Percentiles rank a stretch among this genome's conserved stretches.
Evolutionary conservation across 495 filamentous ascomycete species (phyloP).

Genomic region (Podospora fimiseda): DNA sequence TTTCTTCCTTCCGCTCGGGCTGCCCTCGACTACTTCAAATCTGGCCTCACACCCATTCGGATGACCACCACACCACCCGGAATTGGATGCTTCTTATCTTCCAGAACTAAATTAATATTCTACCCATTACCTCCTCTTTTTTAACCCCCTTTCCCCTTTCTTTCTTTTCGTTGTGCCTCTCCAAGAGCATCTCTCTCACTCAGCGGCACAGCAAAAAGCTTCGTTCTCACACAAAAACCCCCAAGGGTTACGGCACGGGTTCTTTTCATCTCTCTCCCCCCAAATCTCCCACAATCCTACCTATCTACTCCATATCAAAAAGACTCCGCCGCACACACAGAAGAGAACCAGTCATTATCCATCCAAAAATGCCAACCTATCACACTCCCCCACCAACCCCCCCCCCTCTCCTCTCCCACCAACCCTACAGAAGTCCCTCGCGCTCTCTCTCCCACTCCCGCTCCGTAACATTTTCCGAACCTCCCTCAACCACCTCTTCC

Average conservation of each 20-base stretch:
- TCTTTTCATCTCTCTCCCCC: too few species aligned
- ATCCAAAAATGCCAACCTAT: constrained; percentile 11
- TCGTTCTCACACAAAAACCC: not conserved
- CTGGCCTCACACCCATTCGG: not conserved
- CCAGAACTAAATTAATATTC: not conserved
- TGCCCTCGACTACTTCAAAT: not conserved
- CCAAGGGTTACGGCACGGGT: too few species aligned
- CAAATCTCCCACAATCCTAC: too few species aligned
- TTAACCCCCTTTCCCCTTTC: not conserved
- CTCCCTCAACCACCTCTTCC: not conserved
- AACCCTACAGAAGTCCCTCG: not conserved
- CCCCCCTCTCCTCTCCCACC: not conserved
- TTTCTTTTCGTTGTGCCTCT: not conserved
- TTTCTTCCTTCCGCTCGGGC: too few species aligned
- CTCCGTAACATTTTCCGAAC: constrained; percentile 9
- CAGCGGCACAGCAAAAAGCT: not conserved
- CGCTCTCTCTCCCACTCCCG: constrained; percentile 1
- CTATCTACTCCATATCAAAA: too few species aligned
- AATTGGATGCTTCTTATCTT: too few species aligned
- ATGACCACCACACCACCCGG: not conserved
- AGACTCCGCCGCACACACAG: not conserved
- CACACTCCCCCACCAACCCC: constrained; percentile 11
- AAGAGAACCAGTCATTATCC: not conserved
- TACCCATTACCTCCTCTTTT: not conserved
- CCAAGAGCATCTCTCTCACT: not conserved